phyloP scores from a whole-genome alignment of 225 moss, liverwort and hornwort species.

The Pleurozium schreberi region DNA sequence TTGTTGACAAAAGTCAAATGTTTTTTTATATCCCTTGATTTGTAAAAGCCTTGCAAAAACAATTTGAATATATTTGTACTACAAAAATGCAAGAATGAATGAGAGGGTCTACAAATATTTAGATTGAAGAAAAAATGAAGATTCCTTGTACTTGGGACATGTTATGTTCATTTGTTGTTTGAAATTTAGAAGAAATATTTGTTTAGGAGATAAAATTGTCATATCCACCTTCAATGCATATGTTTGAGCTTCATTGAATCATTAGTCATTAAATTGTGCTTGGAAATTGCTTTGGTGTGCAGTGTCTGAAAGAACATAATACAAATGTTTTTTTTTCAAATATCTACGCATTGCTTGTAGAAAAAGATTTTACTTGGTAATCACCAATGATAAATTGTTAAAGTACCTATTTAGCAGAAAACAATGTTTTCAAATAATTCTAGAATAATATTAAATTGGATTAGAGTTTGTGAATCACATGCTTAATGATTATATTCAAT shows the following conservation, averaged over 20 bases:
- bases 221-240: neutral
- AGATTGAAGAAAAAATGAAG: neutral
- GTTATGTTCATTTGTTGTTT: neutral
- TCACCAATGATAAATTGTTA: neutral
- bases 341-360: neutral
- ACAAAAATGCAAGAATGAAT: neutral
- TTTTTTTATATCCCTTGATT: neutral
- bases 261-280: neutral
- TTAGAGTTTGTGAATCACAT: too few species aligned
- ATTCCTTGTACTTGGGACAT: neutral
- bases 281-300: neutral
- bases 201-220: too few species aligned
- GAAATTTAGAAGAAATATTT: too few species aligned
- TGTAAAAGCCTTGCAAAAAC: accelerated
- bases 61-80: neutral
- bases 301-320: neutral
- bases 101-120: neutral
- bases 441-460: too few species aligned
- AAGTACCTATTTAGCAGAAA: neutral
- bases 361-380: neutral
- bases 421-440: neutral
- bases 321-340: neutral
- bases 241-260: neutral
- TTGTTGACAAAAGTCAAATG: neutral
- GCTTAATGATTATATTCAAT: too few species aligned